Percentiles rank a stretch among this genome's conserved stretches.
These are phyloP conservation scores for Butyriboletus loyo DNA, from an alignment of 768 basidiomycete genomes.

Conservation along the genomic window DNA sequence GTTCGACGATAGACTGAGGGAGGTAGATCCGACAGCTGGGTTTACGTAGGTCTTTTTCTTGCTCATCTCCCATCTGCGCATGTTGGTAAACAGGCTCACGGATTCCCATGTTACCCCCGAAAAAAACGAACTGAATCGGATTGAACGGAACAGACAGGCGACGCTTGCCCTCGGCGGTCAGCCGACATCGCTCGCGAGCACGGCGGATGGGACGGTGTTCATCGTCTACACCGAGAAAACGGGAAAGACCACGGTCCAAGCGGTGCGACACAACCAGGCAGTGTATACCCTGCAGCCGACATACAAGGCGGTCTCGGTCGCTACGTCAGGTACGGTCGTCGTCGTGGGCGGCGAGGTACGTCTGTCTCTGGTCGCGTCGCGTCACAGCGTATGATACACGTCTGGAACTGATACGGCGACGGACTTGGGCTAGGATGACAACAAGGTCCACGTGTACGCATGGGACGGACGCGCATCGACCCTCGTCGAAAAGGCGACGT, in stretches of 20 bases:
- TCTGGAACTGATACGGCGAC: background rate
- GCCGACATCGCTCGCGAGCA: slow-evolving; percentile 62
- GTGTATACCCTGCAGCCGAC: slow-evolving; percentile 53
- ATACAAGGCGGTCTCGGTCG: slow-evolving; percentile 56
- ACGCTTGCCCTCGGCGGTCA: slow-evolving; percentile 55
- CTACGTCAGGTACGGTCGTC: slow-evolving; percentile 48
- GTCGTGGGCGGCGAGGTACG: slow-evolving; percentile 77
- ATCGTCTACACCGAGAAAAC: slow-evolving; percentile 46
- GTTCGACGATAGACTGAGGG: slow-evolving; percentile 76
- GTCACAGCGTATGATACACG: background rate
- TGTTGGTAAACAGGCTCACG: background rate
- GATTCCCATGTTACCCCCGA: background rate
- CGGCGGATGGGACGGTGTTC: slow-evolving; percentile 62
- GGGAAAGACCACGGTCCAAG: slow-evolving; percentile 49
- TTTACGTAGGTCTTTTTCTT: slow-evolving; percentile 24
- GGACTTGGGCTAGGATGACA: slow-evolving; percentile 47
- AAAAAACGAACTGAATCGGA: background rate
- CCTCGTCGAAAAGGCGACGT: slow-evolving; percentile 51
- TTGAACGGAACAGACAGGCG: slow-evolving; percentile 42
- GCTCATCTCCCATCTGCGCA: too few species aligned
- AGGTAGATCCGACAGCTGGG: slow-evolving; percentile 45
- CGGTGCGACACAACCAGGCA: slow-evolving; percentile 66
- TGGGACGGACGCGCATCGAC: slow-evolving; percentile 59
- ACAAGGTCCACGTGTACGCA: slow-evolving; percentile 68
- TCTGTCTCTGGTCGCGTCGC: background rate